A percentile compares a stretch with the other conserved stretches of the same genome.
phyloP scores from a whole-genome alignment of 768 basidiomycete genomes.

The Podaxis pistillaris region DNA sequence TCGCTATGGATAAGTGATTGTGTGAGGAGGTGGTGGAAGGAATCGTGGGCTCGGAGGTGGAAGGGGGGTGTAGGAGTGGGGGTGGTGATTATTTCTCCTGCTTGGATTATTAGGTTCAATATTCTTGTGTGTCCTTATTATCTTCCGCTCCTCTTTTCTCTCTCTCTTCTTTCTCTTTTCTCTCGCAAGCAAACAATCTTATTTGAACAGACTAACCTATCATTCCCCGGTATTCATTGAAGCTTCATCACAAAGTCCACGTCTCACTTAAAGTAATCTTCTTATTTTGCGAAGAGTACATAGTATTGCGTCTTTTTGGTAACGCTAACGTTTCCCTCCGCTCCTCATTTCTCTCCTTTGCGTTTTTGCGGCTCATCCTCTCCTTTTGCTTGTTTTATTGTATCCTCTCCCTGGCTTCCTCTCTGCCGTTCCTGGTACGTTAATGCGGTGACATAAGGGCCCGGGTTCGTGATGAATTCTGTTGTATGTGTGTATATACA shows the following conservation, averaged over 20 bases:
- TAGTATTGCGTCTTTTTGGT: not conserved
- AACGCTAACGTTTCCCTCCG: not conserved
- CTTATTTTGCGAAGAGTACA: not conserved
- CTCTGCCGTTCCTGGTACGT: not conserved
- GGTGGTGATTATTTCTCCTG: constrained; percentile 9
- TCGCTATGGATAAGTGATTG: constrained; percentile 56
- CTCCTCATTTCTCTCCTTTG: not conserved
- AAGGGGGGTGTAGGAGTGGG: not conserved
- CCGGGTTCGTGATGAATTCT: not conserved
- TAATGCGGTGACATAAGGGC: no score
- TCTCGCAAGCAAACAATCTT: constrained; percentile 12
- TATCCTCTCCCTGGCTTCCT: not conserved
- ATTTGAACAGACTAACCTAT: constrained; percentile 14
- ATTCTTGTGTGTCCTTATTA: not conserved
- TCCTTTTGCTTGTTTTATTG: not conserved
- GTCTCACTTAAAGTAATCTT: not conserved
- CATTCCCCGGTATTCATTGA: not conserved
- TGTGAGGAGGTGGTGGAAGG: not conserved
- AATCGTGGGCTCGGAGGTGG: not conserved
- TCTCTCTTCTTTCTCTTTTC: not conserved
- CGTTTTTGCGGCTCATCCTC: not conserved
- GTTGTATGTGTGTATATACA: not conserved
- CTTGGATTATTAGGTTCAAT: constrained; percentile 7
- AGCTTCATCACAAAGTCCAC: not conserved
- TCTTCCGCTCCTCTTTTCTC: not conserved